A percentile compares a stretch with the other conserved stretches of the same genome.
Conservation (phyloP, 164 flowering plant species). For the Sedum album region DNA sequence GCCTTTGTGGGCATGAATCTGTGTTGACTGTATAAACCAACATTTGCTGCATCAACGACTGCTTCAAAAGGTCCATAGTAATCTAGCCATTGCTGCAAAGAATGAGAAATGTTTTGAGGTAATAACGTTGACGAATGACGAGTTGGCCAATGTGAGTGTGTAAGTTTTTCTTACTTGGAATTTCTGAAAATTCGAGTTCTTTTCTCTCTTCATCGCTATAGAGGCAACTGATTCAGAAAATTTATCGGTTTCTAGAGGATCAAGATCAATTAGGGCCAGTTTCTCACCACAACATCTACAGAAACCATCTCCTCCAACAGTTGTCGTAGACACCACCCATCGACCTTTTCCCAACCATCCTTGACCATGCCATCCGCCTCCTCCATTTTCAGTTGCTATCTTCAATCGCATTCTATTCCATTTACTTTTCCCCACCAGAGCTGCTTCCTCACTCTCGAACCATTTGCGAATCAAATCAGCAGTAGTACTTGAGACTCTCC, state of each 20-base stretch:
- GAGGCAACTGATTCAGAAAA: conserved; percentile 78
- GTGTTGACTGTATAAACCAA: conserved; percentile 60
- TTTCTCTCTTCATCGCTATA: conserved; percentile 60
- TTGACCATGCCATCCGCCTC: conserved; percentile 94
- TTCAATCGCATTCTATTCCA: conserved; percentile 38
- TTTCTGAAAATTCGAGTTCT: conserved; percentile 57
- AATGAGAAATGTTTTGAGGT: conserved; percentile 8
- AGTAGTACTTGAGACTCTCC: conserved; percentile 57
- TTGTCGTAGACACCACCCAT: conserved; percentile 43
- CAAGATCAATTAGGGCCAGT: conserved; percentile 66
- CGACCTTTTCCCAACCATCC: conserved; percentile 89
- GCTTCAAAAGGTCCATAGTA: conserved; percentile 89
- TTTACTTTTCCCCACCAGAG: conserved; percentile 58
- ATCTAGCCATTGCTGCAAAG: conserved; percentile 79
- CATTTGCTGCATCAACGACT: conserved; percentile 85
- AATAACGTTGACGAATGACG: conserved; percentile 10
- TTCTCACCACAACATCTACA: conserved; percentile 68
- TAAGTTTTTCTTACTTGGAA: conserved; percentile 58
- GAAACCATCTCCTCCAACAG: conserved; percentile 50
- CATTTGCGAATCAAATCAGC: conserved; percentile 59
- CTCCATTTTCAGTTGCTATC: conserved; percentile 51
- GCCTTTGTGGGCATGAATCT: conserved; percentile 56
- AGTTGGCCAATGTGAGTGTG: conserved; percentile 8
- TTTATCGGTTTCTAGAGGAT: conserved; percentile 66
- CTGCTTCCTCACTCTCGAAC: conserved; percentile 54